Percentiles rank a stretch among this genome's conserved stretches.
These are phyloP conservation scores for Panicum miliaceum DNA, from an alignment of 176 grass and related monocot genomes.

Conservation along the genomic window DNA sequence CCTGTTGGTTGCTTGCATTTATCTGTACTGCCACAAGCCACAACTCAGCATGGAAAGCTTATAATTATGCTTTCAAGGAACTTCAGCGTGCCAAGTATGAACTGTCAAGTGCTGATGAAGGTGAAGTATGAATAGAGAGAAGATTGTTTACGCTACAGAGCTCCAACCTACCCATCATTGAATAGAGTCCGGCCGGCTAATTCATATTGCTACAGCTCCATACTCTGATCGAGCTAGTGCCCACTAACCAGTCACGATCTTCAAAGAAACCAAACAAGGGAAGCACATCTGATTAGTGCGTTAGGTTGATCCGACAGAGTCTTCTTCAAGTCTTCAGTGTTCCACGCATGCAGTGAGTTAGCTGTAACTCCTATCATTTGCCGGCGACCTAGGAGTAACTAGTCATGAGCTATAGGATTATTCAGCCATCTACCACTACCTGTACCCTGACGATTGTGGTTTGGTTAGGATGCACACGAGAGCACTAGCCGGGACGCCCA, in stretches of 20 bases:
- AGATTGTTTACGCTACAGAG: not conserved
- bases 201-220: not conserved
- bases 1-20: not conserved
- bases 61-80: not conserved
- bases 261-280: not conserved
- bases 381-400: not conserved
- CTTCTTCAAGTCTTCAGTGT: not conserved
- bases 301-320: not conserved
- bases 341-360: not conserved
- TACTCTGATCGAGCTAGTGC: not conserved
- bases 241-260: not conserved
- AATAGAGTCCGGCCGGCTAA: not conserved
- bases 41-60: not conserved
- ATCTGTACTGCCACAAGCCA: no score
- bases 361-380: not conserved
- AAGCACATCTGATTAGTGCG: not conserved
- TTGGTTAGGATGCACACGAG: slow-evolving; percentile 29
- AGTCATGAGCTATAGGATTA: not conserved
- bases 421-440: not conserved
- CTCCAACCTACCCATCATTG: not conserved
- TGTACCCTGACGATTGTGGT: not conserved
- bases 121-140: not conserved
- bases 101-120: not conserved
- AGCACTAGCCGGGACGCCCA: not conserved
- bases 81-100: not conserved